Percentiles rank a stretch among this genome's conserved stretches.
These are phyloP conservation scores for Plasmodium gonderi DNA, from an alignment of 169 alveolate species.

Conservation along the genomic window DNA sequence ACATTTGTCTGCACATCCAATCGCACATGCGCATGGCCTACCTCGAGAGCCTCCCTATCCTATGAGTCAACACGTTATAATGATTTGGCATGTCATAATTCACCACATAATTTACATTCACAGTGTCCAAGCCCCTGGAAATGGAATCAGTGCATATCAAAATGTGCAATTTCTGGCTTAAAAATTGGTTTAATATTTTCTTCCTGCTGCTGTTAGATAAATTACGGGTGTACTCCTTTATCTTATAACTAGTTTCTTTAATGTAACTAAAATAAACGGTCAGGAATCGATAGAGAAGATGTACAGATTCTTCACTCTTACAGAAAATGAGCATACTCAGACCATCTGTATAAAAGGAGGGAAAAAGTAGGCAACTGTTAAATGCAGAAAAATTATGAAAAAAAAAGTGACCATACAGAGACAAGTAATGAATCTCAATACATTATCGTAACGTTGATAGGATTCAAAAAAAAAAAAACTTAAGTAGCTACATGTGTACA, in stretches of 20 bases:
- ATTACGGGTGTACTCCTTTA: slow-evolving; percentile 29
- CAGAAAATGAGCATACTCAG: slow-evolving; percentile 59
- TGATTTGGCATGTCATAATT: slow-evolving; percentile 93
- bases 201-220: slow-evolving; percentile 5
- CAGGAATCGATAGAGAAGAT: slow-evolving; percentile 22
- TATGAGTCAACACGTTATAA: slow-evolving; percentile 55
- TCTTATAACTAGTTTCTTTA: neutral
- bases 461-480: neutral
- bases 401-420: neutral
- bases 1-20: no score
- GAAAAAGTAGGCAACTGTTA: neutral
- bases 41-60: slow-evolving; percentile 69
- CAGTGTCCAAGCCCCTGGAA: slow-evolving; percentile 93
- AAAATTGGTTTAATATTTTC: slow-evolving; percentile 15
- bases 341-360: neutral
- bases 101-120: slow-evolving; percentile 89
- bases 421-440: neutral
- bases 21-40: neutral
- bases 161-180: slow-evolving; percentile 68
- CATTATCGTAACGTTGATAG: neutral
- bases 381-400: no score
- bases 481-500: neutral
- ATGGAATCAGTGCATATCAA: slow-evolving; percentile 94
- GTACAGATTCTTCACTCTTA: slow-evolving; percentile 15
- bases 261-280: slow-evolving; percentile 58